Evolutionary conservation across 2,329 filamentous ascomycete genomes (phyloP).

Genomic region (Xylaria hypoxylon): DNA sequence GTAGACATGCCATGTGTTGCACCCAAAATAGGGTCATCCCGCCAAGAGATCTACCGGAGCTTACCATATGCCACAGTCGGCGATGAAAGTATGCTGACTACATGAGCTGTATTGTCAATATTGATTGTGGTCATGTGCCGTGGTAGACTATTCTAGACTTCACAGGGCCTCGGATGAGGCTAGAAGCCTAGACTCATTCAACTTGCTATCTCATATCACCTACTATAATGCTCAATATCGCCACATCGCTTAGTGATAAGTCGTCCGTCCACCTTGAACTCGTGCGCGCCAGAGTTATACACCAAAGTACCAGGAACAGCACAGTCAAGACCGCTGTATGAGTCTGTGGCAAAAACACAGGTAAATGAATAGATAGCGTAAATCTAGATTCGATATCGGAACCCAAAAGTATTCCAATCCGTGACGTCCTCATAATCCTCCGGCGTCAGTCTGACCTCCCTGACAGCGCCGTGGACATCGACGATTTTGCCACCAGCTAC

Average conservation of each 20-base stretch:
- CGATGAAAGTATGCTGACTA: constrained; percentile 7
- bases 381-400: constrained; percentile 65
- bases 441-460: constrained; percentile 54
- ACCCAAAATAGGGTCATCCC: not conserved
- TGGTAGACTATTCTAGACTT: constrained; percentile 21
- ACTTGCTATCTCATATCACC: not conserved
- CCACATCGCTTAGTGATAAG: not conserved
- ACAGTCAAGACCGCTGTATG: not conserved
- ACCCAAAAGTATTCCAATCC: constrained; percentile 69
- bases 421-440: constrained; percentile 68
- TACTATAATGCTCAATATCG: too few species aligned
- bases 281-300: too few species aligned
- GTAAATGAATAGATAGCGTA: not conserved
- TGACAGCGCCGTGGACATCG: constrained; percentile 49
- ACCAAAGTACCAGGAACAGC: too few species aligned
- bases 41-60: constrained; percentile 11
- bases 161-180: not conserved
- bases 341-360: not conserved
- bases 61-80: not conserved
- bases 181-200: constrained; percentile 1
- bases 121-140: constrained; percentile 10
- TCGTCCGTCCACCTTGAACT: too few species aligned
- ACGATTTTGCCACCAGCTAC: constrained; percentile 55
- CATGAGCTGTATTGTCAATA: not conserved
- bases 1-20: constrained; percentile 5